Evolutionary conservation across 495 filamentous ascomycete genomes (phyloP).

Genomic region (Podospora bellae-mahoneyi): DNA sequence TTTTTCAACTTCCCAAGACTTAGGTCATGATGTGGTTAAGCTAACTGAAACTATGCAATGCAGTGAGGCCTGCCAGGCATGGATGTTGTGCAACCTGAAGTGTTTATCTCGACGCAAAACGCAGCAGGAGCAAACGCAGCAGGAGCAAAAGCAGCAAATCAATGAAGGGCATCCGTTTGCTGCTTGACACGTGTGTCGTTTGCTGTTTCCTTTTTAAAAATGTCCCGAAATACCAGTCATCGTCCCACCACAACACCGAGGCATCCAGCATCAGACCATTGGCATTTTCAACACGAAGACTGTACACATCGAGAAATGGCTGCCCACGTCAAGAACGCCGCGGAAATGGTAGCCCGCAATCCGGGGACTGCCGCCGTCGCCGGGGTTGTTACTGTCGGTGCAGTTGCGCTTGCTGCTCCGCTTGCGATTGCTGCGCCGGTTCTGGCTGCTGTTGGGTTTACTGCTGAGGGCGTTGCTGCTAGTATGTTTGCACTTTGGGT

Average conservation of each 20-base stretch:
- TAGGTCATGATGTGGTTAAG: too few species aligned
- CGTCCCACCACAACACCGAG: too few species aligned
- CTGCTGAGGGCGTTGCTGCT: not conserved
- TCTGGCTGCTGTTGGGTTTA: not conserved
- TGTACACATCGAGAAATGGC: not conserved
- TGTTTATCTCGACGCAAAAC: too few species aligned
- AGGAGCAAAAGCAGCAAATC: too few species aligned
- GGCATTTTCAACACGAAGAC: not conserved
- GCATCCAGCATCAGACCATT: too few species aligned
- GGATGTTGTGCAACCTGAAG: not conserved
- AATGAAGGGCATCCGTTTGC: not conserved
- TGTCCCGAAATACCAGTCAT: too few species aligned
- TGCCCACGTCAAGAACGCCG: not conserved
- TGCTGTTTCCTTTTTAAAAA: too few species aligned
- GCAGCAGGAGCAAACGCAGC: too few species aligned
- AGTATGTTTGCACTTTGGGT: not conserved
- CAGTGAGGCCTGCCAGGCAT: not conserved
- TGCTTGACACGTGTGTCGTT: not conserved
- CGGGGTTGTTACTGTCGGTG: not conserved
- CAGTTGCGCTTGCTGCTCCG: not conserved
- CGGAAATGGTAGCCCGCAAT: not conserved
- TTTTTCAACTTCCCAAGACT: too few species aligned
- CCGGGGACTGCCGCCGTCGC: not conserved
- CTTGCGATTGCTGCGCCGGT: not conserved
- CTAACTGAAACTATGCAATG: not conserved